Conservation (phyloP, 768 basidiomycete genomes). For the Trichaptum fuscoviolaceum region DNA sequence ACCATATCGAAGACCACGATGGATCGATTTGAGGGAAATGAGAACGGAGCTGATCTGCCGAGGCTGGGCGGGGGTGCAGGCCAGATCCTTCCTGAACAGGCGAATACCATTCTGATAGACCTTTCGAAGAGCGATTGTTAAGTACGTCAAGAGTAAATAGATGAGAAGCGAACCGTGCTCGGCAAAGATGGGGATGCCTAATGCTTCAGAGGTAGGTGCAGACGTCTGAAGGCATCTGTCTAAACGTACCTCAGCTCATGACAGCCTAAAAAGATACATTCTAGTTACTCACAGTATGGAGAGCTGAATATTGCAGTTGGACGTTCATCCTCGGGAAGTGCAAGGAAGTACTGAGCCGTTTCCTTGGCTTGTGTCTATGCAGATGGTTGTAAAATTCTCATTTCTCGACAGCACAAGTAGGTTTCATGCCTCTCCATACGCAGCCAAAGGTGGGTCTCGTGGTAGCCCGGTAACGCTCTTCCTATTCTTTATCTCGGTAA, state of each 20-base stretch:
- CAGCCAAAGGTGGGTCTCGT: constrained; percentile 69
- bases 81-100: constrained; percentile 62
- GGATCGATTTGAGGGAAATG: constrained; percentile 61
- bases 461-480: constrained; percentile 59
- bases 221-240: constrained; percentile 88
- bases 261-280: neutral
- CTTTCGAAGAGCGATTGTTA: constrained; percentile 26
- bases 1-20: constrained; percentile 60
- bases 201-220: constrained; percentile 52
- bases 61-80: constrained; percentile 68
- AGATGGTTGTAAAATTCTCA: constrained; percentile 1
- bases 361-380: constrained; percentile 66
- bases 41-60: constrained; percentile 44
- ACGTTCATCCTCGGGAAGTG: constrained; percentile 56
- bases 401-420: neutral
- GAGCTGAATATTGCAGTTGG: constrained; percentile 83
- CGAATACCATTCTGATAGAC: constrained; percentile 76
- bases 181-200: constrained; percentile 65
- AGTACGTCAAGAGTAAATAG: neutral
- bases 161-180: constrained; percentile 58
- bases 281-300: constrained; percentile 60
- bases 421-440: constrained; percentile 54
- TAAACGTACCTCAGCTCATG: constrained; percentile 20
- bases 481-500: constrained; percentile 35
- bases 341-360: constrained; percentile 56